Base-by-base conservation (phyloP, 2,329 filamentous ascomycete species). In the Cordyceps javanica region DNA sequence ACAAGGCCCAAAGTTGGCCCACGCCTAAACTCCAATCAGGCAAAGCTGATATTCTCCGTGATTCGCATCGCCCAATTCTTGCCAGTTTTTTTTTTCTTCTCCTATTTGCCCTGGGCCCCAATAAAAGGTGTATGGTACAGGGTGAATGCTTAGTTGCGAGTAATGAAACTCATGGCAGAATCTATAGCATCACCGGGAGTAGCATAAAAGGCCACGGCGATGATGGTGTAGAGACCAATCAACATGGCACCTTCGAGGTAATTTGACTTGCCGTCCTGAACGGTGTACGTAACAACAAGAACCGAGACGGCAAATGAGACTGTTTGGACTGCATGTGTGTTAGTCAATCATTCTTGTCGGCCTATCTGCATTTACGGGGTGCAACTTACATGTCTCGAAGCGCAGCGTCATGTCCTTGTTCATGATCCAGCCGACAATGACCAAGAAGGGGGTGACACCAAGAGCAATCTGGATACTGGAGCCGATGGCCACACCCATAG, bases 401-500 rank as follows among this genome's bases (percentile, higher is more conserved):
- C 89, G 87, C 42, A 93, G 78, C 7, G 87, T 88, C 88, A 91
- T 91, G 25, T 83, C 80, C 62, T 83, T 75, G 55, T 80, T 80
- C 72, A 90, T 83, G 63, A 88, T 85, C 89, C 89, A 93, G 60
- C 89, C 89, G 38, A 92, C 78, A 62, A 93, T 85, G 55, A 93
- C 89, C 55, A 93, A 77, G 72, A 89, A 87, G 0, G 89, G 89
- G 1, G 89, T 92, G 49, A 93, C 89, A 45, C 91, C 85, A 46
- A 93, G 78, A 23, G 89, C 89, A 65, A 93, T 93, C 72, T 93
- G 89, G 69, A 93, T 86, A 70, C 87, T 90, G 59, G 87, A 90
- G 46, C 89, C 89, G 66, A 93, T 89, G 28, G 89, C 89, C 52
- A 93, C 89, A 42, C 88, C 87, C 76, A 93, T 89, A 30, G 89